Evolutionary conservation across 164 flowering plant genomes (phyloP), one percentile per base, ranked within the genome.

Genomic region (Kalanchoe fedtschenkoi): DNA sequence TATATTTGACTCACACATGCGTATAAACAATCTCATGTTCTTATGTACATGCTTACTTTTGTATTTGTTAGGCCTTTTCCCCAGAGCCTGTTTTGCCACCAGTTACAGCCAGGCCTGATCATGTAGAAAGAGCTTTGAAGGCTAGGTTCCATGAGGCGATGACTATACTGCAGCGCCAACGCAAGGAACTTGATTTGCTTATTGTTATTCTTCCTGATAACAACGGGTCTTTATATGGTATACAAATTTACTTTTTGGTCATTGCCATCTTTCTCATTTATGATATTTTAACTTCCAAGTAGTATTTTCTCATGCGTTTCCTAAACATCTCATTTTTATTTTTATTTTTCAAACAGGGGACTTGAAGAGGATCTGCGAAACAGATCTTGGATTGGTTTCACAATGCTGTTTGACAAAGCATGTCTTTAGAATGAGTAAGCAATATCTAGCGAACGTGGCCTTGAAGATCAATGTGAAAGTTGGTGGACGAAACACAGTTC

Each of bases 391-490:
- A 6, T 63, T 91, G 33, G 92, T 91, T 32, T 87, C 97, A 1
- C 96, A 91, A 68, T 91, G 97, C 66, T 91, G 97, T 63, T 71
- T 87, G 75, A 78, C 88, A 1, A 85, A 87, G 64, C 95, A 91
- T 74, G 96, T 85, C 0, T 85, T 75, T 56, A 81, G 55, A 72
- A 84, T 77, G 84, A 87, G 78, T 53, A 87, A 81, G 57, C 97
- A 88, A 34, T 93, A 90, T 61, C 68, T 93, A 58, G 95, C 96
- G 4, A 93, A 88, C 75, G 95, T 90, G 43, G 81, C 99, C 7
- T 69, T 93, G 35, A 93, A 93, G 69, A 90, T 93, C 16, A 93
- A 93, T 71, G 99, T 87, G 19, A 93, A 92, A 73, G 97, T 92
- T 64, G 97, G 98, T 5, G 98, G 98, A 44, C 76, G 96, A 67